Base-by-base conservation (phyloP, 2,329 filamentous ascomycete genomes). In the Aspergillus novoparasiticus region DNA sequence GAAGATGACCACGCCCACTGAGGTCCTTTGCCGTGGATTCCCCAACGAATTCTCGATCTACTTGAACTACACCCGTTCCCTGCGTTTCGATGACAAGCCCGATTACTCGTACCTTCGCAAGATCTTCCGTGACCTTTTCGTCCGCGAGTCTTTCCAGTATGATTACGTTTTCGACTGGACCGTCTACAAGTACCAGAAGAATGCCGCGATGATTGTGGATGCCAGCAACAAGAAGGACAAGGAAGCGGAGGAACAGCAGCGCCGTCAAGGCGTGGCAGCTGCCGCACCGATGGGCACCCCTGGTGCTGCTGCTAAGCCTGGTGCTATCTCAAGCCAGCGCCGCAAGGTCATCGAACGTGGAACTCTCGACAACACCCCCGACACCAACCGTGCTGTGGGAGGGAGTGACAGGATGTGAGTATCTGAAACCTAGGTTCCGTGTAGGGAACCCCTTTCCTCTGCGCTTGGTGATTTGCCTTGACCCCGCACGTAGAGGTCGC, bases 111-210 rank as follows among this genome's bases (percentile, higher is more conserved):
- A 99, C 83, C 91, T 99, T 63, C 93, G 95, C 82, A 98, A 98
- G 90, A 98, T 99, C 83, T 99, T 99, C 92, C 94, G 95, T 68
- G 95, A 99, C 78, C 89, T 99, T 64, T 99, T 99, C 76, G 95
- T 99, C 71, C 93, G 95, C 67, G 95, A 98, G 82, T 95, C 94
- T 61, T 99, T 98, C 89, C 95, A 99, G 84, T 98, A 99, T 81
- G 95, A 99, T 82, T 98, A 99, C 74, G 95, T 99, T 73, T 99
- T 99, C 75, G 95, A 99, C 84, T 99, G 95, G 95, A 99, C 95
- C 64, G 95, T 98, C 75, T 98, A 97, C 89, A 98, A 98, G 86
- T 97, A 98, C 86, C 94, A 97, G 87, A 97, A 97, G 90, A 98
- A 97, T 74, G 94, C 94, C 60, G 92, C 96, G 83, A 93, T 93